phyloP scores from a whole-genome alignment of 1,139 yeast genomes.

The Hansenula sp. region DNA sequence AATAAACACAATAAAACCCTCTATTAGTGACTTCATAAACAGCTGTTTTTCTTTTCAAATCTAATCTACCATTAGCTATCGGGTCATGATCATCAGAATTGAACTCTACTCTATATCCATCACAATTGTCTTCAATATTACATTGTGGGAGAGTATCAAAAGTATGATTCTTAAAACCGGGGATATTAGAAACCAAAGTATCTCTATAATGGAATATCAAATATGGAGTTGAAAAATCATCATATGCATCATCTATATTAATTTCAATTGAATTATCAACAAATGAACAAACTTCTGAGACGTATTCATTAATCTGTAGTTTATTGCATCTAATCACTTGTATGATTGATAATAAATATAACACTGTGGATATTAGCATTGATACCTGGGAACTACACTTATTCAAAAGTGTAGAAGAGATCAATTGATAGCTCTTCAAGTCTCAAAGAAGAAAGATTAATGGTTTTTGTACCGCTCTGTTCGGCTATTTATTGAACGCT shows the following conservation, averaged over 20 bases:
- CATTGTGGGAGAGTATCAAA: neutral
- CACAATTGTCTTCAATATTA: neutral
- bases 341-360: neutral
- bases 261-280: neutral
- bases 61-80: neutral
- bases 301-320: neutral
- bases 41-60: neutral
- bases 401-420: neutral
- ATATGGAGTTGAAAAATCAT: neutral
- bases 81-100: neutral
- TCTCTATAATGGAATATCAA: constrained; percentile 2
- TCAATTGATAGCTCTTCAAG: too few species aligned
- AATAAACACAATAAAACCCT: constrained; percentile 3
- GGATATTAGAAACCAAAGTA: neutral
- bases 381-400: too few species aligned
- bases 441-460: too few species aligned
- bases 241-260: neutral
- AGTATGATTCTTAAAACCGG: neutral
- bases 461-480: too few species aligned
- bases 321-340: too few species aligned
- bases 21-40: neutral
- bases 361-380: neutral
- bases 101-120: neutral
- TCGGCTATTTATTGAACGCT: too few species aligned
- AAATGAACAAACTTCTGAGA: neutral